Evolutionary conservation across 495 filamentous ascomycete species (phyloP).

Genomic region (Parachaetomium inaequale): DNA sequence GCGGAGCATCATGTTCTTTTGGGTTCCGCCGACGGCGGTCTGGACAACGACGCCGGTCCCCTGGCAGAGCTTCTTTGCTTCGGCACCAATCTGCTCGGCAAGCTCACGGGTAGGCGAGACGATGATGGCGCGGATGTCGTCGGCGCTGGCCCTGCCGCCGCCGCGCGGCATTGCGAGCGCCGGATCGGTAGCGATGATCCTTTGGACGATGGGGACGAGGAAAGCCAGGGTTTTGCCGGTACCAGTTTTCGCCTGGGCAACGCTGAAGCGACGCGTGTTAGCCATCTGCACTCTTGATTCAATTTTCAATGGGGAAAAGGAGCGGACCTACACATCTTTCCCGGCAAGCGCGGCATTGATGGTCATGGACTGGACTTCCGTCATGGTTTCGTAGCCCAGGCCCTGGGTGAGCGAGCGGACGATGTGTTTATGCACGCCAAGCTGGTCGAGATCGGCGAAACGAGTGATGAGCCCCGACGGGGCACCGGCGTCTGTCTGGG

Average conservation of each 20-base stretch:
- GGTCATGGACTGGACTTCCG: constrained; percentile 82
- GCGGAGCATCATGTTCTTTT: constrained; percentile 59
- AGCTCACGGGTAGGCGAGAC: constrained; percentile 94
- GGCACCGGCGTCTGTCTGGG: constrained; percentile 8
- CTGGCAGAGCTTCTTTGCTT: constrained; percentile 66
- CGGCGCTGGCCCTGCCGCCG: constrained; percentile 34
- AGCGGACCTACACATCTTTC: constrained; percentile 66
- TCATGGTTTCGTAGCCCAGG: constrained; percentile 84
- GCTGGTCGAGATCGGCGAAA: constrained; percentile 64
- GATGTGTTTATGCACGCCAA: constrained; percentile 60
- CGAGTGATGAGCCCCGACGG: constrained; percentile 47
- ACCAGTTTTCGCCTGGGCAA: constrained; percentile 85
- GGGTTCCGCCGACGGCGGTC: constrained; percentile 83
- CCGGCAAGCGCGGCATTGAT: constrained; percentile 75
- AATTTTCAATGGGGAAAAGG: background rate
- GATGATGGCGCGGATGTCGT: constrained; percentile 83
- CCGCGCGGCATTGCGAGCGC: constrained; percentile 36
- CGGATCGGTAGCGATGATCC: constrained; percentile 60
- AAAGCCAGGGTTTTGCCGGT: constrained; percentile 87
- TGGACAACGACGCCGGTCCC: constrained; percentile 73
- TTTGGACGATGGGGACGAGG: constrained; percentile 71
- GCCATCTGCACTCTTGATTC: constrained; percentile 18
- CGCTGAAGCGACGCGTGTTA: constrained; percentile 44
- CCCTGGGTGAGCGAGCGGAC: constrained; percentile 64
- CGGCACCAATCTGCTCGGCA: constrained; percentile 87